Base-by-base conservation (phyloP, 179 eudicot species). In the Spinacia oleracea region DNA sequence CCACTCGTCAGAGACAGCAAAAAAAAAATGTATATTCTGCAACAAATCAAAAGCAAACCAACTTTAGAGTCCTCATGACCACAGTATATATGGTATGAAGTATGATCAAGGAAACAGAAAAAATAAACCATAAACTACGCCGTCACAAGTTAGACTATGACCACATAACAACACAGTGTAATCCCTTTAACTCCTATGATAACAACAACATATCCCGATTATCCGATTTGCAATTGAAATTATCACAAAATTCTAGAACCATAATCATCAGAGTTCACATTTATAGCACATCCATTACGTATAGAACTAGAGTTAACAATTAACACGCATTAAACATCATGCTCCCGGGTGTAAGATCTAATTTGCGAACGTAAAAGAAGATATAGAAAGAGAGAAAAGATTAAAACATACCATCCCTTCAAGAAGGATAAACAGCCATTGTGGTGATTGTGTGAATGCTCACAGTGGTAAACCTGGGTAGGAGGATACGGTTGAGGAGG, bases 341-440 rank as follows among this genome's bases (percentile, higher is more conserved):
- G 58, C 58, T 60, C 16, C 34, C 6, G 23, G 32, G 38, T 35
- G 18, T 18, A 65, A 3, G 32, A 27, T 72, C 25, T 50, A 73
- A 53, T 21, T 53, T 4, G 35, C 51, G 43, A 50, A 43, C 65
- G 48, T 45, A 34, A 46, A 46, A 23, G 10, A 20, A 46, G 11
- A n/a, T 16, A n/a, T 5, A 35, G 71, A 75, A 48, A 46, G 18
- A 25, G 34, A 10, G 63, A 82, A 21, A 14, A 31, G 64, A 43
- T 45, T 14, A 18, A 62, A 50, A 66, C 87, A 59, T 83, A 88
- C 90, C 95, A 91, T 74, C 91, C 94, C 66, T 72, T 85, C 55
- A 90, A 75, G 81, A 87, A 89, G 21, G 91, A 90, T 79, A 77
- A n/a, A 65, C 88, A 87, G 18, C 82, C 86, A 70, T 77, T 69